A percentile compares a stretch with the other conserved stretches of the same genome.
phyloP scores from a whole-genome alignment of 306 rosid species.

The Medicago lupulina region DNA sequence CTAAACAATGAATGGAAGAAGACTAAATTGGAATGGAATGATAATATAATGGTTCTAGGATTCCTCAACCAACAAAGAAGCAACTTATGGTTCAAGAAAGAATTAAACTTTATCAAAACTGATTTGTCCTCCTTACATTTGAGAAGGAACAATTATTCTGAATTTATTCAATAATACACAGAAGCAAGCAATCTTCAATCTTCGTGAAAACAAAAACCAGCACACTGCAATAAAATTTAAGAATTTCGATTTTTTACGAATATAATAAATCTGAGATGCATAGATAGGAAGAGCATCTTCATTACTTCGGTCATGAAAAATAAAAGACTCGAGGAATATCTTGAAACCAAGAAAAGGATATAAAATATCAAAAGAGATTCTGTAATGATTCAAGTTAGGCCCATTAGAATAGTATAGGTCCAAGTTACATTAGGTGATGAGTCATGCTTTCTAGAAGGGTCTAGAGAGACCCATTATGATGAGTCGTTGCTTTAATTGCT shows the following conservation, averaged over 20 bases:
- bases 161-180: neutral
- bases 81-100: neutral
- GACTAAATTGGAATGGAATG: neutral
- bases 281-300: neutral
- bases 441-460: too few species aligned
- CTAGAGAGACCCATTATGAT: too few species aligned
- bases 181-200: too few species aligned
- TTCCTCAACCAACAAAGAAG: conserved; percentile 12
- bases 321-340: neutral
- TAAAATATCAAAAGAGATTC: neutral
- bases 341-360: neutral
- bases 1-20: neutral
- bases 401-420: too few species aligned
- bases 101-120: neutral
- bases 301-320: neutral
- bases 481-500: too few species aligned
- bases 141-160: neutral
- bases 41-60: neutral
- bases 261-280: too few species aligned
- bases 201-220: neutral
- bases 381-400: too few species aligned
- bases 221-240: too few species aligned
- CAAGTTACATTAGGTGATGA: too few species aligned
- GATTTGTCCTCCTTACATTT: neutral
- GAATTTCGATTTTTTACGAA: too few species aligned